Percentiles rank a stretch among this genome's conserved stretches.
These are phyloP conservation scores for Geotrichum phurueaensis DNA, from an alignment of 1,139 yeast genomes.

Conservation along the genomic window DNA sequence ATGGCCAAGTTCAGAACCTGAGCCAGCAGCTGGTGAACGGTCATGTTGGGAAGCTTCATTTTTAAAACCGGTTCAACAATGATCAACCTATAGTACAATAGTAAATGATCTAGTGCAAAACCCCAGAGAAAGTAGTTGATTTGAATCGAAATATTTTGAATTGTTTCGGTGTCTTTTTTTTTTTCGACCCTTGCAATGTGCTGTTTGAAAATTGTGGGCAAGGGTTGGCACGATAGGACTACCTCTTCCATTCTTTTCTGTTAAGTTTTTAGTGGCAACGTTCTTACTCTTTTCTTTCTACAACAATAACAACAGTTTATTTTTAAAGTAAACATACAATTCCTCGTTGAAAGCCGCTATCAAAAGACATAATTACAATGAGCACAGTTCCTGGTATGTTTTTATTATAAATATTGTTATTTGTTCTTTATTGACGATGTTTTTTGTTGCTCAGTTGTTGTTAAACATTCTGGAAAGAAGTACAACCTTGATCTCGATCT, in stretches of 20 bases:
- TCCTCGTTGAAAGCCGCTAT: background rate
- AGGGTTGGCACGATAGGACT: background rate
- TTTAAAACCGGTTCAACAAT: background rate
- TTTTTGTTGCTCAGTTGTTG: constrained; percentile 39
- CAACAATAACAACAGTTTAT: background rate
- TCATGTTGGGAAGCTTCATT: constrained; percentile 19
- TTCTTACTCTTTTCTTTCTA: background rate
- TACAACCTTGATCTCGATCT: constrained; percentile 60
- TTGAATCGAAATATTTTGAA: background rate
- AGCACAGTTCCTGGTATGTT: constrained; percentile 17
- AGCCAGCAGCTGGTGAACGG: constrained; percentile 34
- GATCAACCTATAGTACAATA: background rate
- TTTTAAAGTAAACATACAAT: background rate
- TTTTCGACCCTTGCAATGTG: background rate
- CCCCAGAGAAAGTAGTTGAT: background rate
- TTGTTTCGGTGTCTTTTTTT: background rate
- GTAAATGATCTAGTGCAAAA: background rate
- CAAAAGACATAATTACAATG: constrained; percentile 6
- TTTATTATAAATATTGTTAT: background rate
- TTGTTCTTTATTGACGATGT: background rate
- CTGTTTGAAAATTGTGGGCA: background rate
- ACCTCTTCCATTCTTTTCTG: background rate
- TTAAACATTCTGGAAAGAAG: constrained; percentile 81
- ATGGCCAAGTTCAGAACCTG: constrained; percentile 67
- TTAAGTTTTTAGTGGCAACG: constrained; percentile 8